These are phyloP conservation scores for Antitrichia curtipendula DNA, from an alignment of 225 moss, liverwort and hornwort genomes.

Conservation along the genomic window DNA sequence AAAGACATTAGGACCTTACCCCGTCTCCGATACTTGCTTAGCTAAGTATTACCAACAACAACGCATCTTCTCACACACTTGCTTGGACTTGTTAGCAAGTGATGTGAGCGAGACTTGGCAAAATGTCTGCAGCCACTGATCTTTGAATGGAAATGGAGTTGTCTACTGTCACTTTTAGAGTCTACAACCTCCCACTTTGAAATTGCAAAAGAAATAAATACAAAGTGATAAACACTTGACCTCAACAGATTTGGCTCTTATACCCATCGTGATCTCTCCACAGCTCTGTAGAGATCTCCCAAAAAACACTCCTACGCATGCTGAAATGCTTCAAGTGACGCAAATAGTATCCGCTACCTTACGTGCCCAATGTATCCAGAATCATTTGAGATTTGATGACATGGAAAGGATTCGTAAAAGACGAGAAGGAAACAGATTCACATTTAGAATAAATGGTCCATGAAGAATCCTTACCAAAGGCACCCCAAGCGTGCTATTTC, in stretches of 20 bases:
- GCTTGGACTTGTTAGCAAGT: background rate
- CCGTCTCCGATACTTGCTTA: background rate
- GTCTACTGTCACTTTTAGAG: background rate
- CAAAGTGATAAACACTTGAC: background rate
- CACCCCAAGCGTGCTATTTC: slow-evolving; percentile 71
- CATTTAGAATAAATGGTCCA: background rate
- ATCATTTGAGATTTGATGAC: background rate
- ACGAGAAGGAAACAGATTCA: background rate
- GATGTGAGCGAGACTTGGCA: background rate
- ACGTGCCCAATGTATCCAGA: background rate
- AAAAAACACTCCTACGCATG: background rate
- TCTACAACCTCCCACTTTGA: background rate
- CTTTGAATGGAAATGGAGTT: background rate
- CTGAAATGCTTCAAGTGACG: background rate
- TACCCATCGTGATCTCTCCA: background rate
- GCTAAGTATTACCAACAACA: background rate
- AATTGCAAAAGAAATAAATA: background rate
- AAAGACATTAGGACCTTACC: background rate
- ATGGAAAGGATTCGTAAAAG: background rate
- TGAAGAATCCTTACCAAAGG: slow-evolving; percentile 50
- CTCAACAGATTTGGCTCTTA: background rate
- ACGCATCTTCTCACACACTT: background rate
- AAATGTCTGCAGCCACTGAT: background rate
- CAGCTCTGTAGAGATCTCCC: background rate
- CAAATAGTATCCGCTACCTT: background rate